A percentile compares a stretch with the other conserved stretches of the same genome.
These are phyloP conservation scores for Suillus variegatus DNA, from an alignment of 768 basidiomycete genomes.

Conservation along the genomic window DNA sequence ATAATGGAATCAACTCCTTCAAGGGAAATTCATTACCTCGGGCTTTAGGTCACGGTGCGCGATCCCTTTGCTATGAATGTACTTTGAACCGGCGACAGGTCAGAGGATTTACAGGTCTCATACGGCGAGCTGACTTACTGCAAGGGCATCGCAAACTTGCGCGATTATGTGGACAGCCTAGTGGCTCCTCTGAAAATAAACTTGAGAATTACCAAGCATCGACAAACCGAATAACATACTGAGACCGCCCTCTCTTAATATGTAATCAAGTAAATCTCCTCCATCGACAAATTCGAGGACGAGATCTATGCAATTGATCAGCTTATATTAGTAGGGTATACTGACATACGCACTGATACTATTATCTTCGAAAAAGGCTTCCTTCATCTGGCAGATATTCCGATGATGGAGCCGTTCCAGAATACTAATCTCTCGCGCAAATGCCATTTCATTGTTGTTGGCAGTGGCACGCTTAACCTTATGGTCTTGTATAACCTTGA, in stretches of 20 bases:
- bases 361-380: constrained; percentile 70
- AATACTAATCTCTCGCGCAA: constrained; percentile 77
- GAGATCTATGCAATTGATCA: constrained; percentile 52
- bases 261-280: constrained; percentile 85
- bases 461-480: constrained; percentile 44
- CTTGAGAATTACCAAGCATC: neutral
- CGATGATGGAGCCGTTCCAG: constrained; percentile 75
- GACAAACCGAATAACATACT: constrained; percentile 41
- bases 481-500: constrained; percentile 78
- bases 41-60: constrained; percentile 96
- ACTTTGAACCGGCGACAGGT: constrained; percentile 33
- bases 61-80: constrained; percentile 74
- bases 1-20: constrained; percentile 9
- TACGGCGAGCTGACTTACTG: constrained; percentile 44
- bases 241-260: constrained; percentile 60
- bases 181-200: constrained; percentile 43
- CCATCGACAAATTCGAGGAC: constrained; percentile 87
- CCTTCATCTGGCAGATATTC: constrained; percentile 80
- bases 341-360: constrained; percentile 51
- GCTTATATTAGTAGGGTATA: constrained; percentile 12
- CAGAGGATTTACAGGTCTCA: neutral
- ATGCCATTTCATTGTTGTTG: constrained; percentile 36
- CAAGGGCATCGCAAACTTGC: constrained; percentile 80
- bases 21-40: constrained; percentile 44
- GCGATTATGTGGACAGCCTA: constrained; percentile 70